A percentile compares a stretch with the other conserved stretches of the same genome.
Evolutionary conservation across 352 stramenopile genomes (phyloP).

Genomic region (Globisporangium ultimum): DNA sequence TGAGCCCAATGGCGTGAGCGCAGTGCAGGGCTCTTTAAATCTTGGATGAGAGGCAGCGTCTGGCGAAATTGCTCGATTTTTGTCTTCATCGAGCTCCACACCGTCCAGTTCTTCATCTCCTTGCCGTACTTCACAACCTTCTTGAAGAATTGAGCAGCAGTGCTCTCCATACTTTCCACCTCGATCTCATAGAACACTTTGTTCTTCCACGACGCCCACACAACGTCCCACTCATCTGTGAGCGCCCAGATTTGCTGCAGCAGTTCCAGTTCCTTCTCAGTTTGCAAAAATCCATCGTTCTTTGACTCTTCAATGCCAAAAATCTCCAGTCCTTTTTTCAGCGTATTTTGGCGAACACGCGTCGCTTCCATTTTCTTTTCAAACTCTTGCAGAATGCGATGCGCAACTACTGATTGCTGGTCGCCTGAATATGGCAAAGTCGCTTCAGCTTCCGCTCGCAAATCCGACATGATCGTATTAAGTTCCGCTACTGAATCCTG

Average conservation of each 20-base stretch:
- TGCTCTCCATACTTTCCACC: constrained; percentile 90
- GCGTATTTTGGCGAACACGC: constrained; percentile 49
- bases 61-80: constrained; percentile 94
- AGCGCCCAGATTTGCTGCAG: constrained; percentile 90
- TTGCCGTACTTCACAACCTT: constrained; percentile 92
- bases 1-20: constrained; percentile 87
- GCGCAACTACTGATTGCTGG: constrained; percentile 44
- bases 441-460: constrained; percentile 67
- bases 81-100: constrained; percentile 90
- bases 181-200: constrained; percentile 91
- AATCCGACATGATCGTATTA: constrained; percentile 81
- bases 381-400: constrained; percentile 79
- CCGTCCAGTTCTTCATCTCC: constrained; percentile 91
- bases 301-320: constrained; percentile 89
- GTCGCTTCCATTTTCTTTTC: constrained; percentile 87
- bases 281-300: constrained; percentile 83
- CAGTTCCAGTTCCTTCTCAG: constrained; percentile 87
- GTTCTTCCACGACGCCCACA: constrained; percentile 91
- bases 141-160: constrained; percentile 88
- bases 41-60: constrained; percentile 91
- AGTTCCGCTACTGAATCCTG: constrained; percentile 89
- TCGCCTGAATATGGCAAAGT: constrained; percentile 76
- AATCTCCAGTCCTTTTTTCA: constrained; percentile 92
- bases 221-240: constrained; percentile 84
- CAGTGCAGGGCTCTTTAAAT: constrained; percentile 89